phyloP scores from a whole-genome alignment of 257 asterid species.

The Marsdenia floribunda region DNA sequence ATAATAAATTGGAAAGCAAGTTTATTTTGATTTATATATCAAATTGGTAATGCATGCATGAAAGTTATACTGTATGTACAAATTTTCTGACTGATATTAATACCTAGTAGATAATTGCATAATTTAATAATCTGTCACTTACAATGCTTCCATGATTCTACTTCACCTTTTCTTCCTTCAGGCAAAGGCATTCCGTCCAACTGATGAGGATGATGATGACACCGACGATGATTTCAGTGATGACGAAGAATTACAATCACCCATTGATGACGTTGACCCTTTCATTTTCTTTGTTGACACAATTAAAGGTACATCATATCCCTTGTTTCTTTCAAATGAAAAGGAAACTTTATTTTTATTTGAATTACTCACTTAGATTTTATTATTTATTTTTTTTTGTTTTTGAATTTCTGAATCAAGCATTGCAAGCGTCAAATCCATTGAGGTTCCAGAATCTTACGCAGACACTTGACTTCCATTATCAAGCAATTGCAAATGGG shows the following conservation, averaged over 20 bases:
- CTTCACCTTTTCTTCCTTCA: conserved; percentile 24
- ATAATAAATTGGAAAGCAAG: not conserved
- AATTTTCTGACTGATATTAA: too few species aligned
- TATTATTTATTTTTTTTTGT: not conserved
- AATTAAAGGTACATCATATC: conserved; percentile 48
- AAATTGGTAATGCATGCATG: too few species aligned
- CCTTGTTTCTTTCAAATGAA: not conserved
- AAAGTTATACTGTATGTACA: too few species aligned
- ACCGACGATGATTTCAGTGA: conserved; percentile 88
- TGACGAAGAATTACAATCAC: conserved; percentile 96
- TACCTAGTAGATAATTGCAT: too few species aligned
- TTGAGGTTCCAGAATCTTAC: conserved; percentile 84
- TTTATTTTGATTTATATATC: not conserved
- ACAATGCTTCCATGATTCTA: not conserved
- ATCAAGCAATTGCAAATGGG: conserved; percentile 85
- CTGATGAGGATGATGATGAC: conserved; percentile 66
- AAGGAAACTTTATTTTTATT: not conserved
- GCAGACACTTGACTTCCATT: conserved; percentile 74
- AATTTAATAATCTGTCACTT: too few species aligned
- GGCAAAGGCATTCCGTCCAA: conserved; percentile 79
- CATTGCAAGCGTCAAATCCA: conserved; percentile 77
- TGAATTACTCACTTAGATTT: conserved; percentile 6
- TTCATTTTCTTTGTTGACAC: conserved; percentile 88
- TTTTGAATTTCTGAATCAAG: conserved; percentile 34
- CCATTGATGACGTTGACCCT: conserved; percentile 94